A percentile compares a stretch with the other conserved stretches of the same genome.
phyloP scores from a whole-genome alignment of 176 grass and related monocot genomes.

The Musa beccarii region DNA sequence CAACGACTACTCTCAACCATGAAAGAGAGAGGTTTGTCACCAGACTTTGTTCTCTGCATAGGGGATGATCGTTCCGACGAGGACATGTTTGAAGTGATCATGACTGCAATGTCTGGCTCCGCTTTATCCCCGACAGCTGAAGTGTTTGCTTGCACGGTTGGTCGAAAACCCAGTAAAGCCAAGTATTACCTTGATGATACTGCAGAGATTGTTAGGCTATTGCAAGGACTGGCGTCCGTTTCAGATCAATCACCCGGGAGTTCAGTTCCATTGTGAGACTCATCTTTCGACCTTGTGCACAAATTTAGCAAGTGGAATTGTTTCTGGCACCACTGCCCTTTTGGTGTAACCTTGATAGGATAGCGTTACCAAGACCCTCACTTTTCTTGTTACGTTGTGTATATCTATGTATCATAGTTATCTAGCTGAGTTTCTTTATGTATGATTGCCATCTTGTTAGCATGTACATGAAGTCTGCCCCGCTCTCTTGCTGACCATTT shows the following conservation, averaged over 20 bases:
- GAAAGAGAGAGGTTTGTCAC: conserved; percentile 31
- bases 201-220: conserved; percentile 50
- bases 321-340: not conserved
- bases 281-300: not conserved
- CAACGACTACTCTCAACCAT: conserved; percentile 46
- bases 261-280: not conserved
- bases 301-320: not conserved
- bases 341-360: conserved; percentile 1
- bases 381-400: not conserved
- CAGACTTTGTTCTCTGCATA: conserved; percentile 74
- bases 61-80: conserved; percentile 84
- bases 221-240: conserved; percentile 65
- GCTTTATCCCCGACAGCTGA: conserved; percentile 32
- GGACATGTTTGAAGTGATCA: conserved; percentile 98
- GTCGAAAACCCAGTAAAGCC: conserved; percentile 88
- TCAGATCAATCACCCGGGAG: conserved; percentile 30
- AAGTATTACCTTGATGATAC: conserved; percentile 95
- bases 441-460: not conserved
- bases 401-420: not conserved
- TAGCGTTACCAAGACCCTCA: not conserved
- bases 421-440: not conserved
- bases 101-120: conserved; percentile 18
- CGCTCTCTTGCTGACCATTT: not conserved
- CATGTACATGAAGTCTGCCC: not conserved
- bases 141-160: conserved; percentile 87